A percentile compares a stretch with the other conserved stretches of the same genome.
Conservation (phyloP, 495 filamentous ascomycete genomes). For the Glonium stellatum region DNA sequence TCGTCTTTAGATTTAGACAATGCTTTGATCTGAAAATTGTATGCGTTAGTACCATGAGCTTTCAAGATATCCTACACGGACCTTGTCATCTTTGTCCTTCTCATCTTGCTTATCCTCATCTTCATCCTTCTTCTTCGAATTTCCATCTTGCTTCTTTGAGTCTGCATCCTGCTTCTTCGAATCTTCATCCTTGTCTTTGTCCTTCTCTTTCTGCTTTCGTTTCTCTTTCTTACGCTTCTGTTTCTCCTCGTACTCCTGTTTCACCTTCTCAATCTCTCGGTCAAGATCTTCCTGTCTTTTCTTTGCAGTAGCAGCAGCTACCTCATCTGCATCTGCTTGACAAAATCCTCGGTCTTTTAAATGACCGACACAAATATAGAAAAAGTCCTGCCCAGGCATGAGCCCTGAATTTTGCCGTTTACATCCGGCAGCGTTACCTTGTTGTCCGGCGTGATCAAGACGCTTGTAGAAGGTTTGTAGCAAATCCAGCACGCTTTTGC, state of each 20-base stretch:
- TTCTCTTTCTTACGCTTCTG: conserved; percentile 67
- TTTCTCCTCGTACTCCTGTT: conserved; percentile 76
- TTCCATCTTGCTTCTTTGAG: conserved; percentile 32
- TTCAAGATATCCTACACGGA: neutral
- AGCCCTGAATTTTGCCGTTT: conserved; percentile 1
- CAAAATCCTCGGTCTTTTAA: conserved; percentile 79
- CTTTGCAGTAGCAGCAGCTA: conserved; percentile 56
- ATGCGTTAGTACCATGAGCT: neutral
- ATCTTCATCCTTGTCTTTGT: conserved; percentile 30
- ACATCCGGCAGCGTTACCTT: conserved; percentile 49
- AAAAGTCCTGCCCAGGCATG: conserved; percentile 66
- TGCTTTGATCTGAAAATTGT: conserved; percentile 30
- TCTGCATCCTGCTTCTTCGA: no score
- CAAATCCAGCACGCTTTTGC: conserved; percentile 84
- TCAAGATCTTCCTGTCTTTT: conserved; percentile 41
- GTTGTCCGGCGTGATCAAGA: conserved; percentile 83
- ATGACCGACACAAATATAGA: conserved; percentile 81
- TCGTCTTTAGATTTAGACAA: conserved; percentile 26
- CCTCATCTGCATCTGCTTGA: conserved; percentile 70
- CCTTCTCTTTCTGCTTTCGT: conserved; percentile 41
- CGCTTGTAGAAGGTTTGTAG: conserved; percentile 78
- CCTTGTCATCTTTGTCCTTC: conserved; percentile 47
- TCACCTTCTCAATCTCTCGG: conserved; percentile 51
- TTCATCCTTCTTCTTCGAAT: conserved; percentile 31
- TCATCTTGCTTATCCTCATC: conserved; percentile 40